A percentile compares a stretch with the other conserved stretches of the same genome.
These are phyloP conservation scores for Sugiyamaella pinicola DNA, from an alignment of 1,139 yeast species.

Conservation along the genomic window DNA sequence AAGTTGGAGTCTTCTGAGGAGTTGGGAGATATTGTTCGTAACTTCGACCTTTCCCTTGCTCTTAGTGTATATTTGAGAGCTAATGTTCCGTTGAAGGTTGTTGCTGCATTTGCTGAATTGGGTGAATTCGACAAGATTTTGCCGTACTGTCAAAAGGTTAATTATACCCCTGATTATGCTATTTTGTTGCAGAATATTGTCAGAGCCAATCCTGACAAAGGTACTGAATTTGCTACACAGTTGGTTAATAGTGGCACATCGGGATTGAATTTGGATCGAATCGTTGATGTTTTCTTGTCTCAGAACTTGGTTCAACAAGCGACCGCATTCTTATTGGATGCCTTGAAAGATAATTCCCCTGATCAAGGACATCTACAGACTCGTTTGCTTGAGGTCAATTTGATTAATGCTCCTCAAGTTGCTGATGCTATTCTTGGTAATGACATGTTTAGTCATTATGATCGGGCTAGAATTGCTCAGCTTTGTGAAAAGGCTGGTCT, in stretches of 20 bases:
- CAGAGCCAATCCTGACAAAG: slow-evolving; percentile 95
- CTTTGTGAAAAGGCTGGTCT: slow-evolving; percentile 94
- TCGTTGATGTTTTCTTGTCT: slow-evolving; percentile 91
- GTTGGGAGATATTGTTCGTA: slow-evolving; percentile 92
- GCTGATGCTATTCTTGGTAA: slow-evolving; percentile 98
- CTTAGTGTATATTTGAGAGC: slow-evolving; percentile 90
- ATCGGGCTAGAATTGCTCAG: slow-evolving; percentile 87
- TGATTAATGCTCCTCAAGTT: slow-evolving; percentile 97
- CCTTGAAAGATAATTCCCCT: slow-evolving; percentile 90
- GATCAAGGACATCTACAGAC: slow-evolving; percentile 97
- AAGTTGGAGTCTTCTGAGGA: slow-evolving; percentile 94
- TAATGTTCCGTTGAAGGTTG: slow-evolving; percentile 84
- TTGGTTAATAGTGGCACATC: slow-evolving; percentile 63
- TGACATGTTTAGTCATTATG: slow-evolving; percentile 93
- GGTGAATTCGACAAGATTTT: slow-evolving; percentile 96
- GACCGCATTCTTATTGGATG: slow-evolving; percentile 96
- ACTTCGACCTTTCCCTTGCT: slow-evolving; percentile 82
- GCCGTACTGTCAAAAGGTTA: slow-evolving; percentile 90
- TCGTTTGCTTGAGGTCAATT: slow-evolving; percentile 86
- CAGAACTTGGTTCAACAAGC: slow-evolving; percentile 97
- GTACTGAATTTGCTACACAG: slow-evolving; percentile 94
- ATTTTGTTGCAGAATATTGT: slow-evolving; percentile 88
- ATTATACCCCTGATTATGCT: slow-evolving; percentile 86
- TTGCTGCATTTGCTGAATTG: slow-evolving; percentile 87
- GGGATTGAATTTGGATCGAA: slow-evolving; percentile 77